Percentiles rank a stretch among this genome's conserved stretches.
phyloP scores from a whole-genome alignment of 352 stramenopile species.

The Globisporangium polare region DNA sequence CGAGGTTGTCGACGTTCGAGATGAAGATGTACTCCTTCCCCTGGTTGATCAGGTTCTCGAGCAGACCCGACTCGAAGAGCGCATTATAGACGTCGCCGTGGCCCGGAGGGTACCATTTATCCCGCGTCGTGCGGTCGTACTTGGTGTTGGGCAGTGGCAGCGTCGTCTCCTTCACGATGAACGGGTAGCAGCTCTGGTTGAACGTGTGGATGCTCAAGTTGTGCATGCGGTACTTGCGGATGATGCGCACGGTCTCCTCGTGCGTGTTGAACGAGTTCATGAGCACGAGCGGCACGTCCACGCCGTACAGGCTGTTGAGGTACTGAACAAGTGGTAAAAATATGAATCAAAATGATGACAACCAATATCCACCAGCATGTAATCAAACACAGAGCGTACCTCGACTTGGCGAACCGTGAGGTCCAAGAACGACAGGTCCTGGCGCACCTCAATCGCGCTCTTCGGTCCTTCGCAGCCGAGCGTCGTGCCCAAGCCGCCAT shows the following conservation, averaged over 20 bases:
- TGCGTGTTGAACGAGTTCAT: constrained; percentile 99
- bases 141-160: constrained; percentile 84
- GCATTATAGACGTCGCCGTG: constrained; percentile 99
- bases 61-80: constrained; percentile 94
- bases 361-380: not conserved
- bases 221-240: constrained; percentile 96
- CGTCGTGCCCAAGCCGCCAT: constrained; percentile 98
- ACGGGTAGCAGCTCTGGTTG: constrained; percentile 92
- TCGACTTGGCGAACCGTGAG: constrained; percentile 98
- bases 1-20: constrained; percentile 99
- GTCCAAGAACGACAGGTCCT: constrained; percentile 96
- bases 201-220: constrained; percentile 95
- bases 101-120: constrained; percentile 95
- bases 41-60: constrained; percentile 94
- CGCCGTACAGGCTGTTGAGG: constrained; percentile 88
- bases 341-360: not conserved
- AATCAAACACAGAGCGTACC: constrained; percentile 29
- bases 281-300: constrained; percentile 98
- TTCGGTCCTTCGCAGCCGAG: constrained; percentile 95
- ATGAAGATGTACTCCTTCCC: constrained; percentile 99
- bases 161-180: constrained; percentile 90
- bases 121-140: constrained; percentile 71
- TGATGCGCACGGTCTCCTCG: constrained; percentile 97
- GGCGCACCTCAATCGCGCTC: constrained; percentile 91
- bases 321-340: constrained; percentile 39